These are phyloP conservation scores for Nemania abortiva DNA, from an alignment of 2,329 filamentous ascomycete genomes.

Conservation along the genomic window DNA sequence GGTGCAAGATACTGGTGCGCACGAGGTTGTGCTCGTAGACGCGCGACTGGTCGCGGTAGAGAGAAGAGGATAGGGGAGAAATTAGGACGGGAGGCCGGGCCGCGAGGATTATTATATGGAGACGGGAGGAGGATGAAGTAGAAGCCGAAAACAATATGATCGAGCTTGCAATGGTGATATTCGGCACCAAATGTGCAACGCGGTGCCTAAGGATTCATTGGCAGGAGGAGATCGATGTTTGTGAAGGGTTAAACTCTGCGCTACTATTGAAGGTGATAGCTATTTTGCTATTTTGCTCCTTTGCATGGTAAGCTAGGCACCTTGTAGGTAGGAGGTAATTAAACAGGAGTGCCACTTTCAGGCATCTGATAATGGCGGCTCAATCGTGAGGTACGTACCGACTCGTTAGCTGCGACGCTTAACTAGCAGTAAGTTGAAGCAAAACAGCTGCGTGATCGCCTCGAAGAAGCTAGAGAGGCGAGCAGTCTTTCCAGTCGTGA, in stretches of 20 bases:
- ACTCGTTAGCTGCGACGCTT: background rate
- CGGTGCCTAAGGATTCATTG: slow-evolving; percentile 37
- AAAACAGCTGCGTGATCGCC: slow-evolving; percentile 17
- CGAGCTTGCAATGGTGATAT: slow-evolving; percentile 26
- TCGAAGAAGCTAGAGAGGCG: background rate
- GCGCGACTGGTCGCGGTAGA: slow-evolving; percentile 20
- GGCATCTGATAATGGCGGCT: slow-evolving; percentile 25
- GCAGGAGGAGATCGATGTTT: slow-evolving; percentile 13
- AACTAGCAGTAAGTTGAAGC: background rate
- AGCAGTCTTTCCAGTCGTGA: slow-evolving; percentile 2
- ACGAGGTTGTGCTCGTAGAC: slow-evolving; percentile 11
- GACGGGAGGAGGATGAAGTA: slow-evolving; percentile 15
- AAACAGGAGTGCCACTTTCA: slow-evolving; percentile 29
- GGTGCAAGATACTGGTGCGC: slow-evolving; percentile 25
- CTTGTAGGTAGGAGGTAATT: too few relatives aligned
- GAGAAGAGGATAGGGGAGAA: background rate
- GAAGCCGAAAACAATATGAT: slow-evolving; percentile 29
- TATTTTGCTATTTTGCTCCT: slow-evolving; percentile 13
- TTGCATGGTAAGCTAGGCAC: slow-evolving; percentile 20
- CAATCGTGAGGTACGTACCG: slow-evolving; percentile 34
- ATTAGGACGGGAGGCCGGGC: background rate
- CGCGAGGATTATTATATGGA: background rate
- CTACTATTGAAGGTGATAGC: slow-evolving; percentile 18
- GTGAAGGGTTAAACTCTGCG: slow-evolving; percentile 15
- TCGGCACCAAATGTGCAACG: slow-evolving; percentile 27